A percentile compares a stretch with the other conserved stretches of the same genome.
Evolutionary conservation across 2,329 filamentous ascomycete species (phyloP).

Genomic region (Ceratocystiopsis minuta): DNA sequence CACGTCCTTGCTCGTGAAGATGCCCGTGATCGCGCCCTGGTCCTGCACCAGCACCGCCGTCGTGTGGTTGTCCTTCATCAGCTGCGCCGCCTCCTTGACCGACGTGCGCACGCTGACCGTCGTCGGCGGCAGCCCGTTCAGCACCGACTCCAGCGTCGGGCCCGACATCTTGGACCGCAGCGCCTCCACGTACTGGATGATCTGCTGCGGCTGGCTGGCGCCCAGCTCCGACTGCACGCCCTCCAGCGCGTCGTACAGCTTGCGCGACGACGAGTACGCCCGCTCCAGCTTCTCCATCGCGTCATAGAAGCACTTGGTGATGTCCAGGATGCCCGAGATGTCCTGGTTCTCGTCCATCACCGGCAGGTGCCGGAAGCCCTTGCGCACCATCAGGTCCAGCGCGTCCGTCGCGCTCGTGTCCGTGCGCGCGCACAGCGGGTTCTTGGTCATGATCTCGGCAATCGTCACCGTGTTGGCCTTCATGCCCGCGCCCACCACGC

Average conservation of each 20-base stretch:
- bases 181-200: slow-evolving; percentile 97
- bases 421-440: slow-evolving; percentile 89
- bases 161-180: slow-evolving; percentile 94
- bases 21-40: slow-evolving; percentile 91
- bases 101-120: slow-evolving; percentile 93
- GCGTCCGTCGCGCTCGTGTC: slow-evolving; percentile 97
- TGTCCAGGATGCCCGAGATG: slow-evolving; percentile 93
- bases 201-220: slow-evolving; percentile 89
- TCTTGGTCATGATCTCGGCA: slow-evolving; percentile 99
- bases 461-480: slow-evolving; percentile 85
- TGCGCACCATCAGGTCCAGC: slow-evolving; percentile 91
- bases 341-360: slow-evolving; percentile 99
- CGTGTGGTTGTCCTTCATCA: slow-evolving; percentile 99
- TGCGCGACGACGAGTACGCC: slow-evolving; percentile 92
- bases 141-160: slow-evolving; percentile 82
- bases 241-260: slow-evolving; percentile 92
- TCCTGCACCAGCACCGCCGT: slow-evolving; percentile 93
- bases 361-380: slow-evolving; percentile 91
- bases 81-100: slow-evolving; percentile 80
- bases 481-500: slow-evolving; percentile 78
- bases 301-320: slow-evolving; percentile 99
- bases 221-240: slow-evolving; percentile 95
- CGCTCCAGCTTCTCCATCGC: slow-evolving; percentile 99
- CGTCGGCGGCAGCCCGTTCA: slow-evolving; percentile 79
- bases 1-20: slow-evolving; percentile 98